Evolutionary conservation across 768 basidiomycete species (phyloP).

Genomic region (Hysterangium stoloniferum): DNA sequence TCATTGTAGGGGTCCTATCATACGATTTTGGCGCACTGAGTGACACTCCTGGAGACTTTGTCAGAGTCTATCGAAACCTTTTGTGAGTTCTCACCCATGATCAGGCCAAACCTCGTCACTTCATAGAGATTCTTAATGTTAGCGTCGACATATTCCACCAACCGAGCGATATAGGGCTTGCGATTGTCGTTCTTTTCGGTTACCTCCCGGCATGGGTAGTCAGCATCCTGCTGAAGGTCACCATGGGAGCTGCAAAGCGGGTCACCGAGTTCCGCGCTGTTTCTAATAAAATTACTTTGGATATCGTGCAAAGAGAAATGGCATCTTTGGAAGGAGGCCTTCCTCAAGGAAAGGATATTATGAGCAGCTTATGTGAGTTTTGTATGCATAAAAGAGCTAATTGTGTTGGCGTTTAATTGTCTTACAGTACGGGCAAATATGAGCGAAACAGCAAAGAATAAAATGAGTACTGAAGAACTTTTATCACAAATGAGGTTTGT

Average conservation of each 20-base stretch:
- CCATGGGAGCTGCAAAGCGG: not conserved
- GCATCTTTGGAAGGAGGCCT: not conserved
- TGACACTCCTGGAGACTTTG: not conserved
- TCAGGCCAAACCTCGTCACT: too few species aligned
- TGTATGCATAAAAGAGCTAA: not conserved
- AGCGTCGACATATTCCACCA: not conserved
- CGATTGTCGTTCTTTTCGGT: not conserved
- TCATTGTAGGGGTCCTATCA: not conserved
- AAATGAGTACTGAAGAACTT: not conserved
- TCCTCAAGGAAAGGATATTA: not conserved
- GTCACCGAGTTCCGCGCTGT: not conserved
- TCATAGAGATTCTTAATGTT: not conserved
- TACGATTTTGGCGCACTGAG: not conserved
- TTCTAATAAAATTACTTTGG: not conserved
- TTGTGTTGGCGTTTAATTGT: not conserved
- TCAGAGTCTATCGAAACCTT: not conserved
- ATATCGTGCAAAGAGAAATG: not conserved
- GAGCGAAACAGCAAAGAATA: not conserved
- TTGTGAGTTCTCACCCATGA: not conserved
- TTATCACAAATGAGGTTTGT: conserved; percentile 7
- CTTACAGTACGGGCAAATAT: conserved; percentile 5
- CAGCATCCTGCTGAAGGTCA: not conserved
- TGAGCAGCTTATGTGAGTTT: conserved; percentile 8
- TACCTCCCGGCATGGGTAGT: not conserved
- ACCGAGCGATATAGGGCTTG: not conserved